phyloP scores from a whole-genome alignment of 306 rosid species.

The Lathyrus tuberosus region DNA sequence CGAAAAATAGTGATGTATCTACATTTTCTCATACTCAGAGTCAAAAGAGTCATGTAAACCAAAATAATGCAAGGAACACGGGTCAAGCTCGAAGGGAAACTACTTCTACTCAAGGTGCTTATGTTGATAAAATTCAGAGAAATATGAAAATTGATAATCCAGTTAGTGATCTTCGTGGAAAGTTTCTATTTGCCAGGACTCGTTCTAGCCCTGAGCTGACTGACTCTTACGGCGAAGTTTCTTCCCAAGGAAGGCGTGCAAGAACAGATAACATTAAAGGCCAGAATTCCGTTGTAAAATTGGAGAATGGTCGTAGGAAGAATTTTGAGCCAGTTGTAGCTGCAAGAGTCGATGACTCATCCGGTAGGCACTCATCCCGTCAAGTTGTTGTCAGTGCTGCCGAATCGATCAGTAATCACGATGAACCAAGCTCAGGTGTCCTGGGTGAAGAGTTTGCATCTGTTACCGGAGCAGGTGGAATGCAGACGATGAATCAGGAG shows the following conservation, averaged over 20 bases:
- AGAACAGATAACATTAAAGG: constrained; percentile 61
- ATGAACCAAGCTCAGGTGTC: constrained; percentile 54
- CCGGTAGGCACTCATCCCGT: constrained; percentile 52
- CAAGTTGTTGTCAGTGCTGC: constrained; percentile 52
- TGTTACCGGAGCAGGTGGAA: constrained; percentile 53
- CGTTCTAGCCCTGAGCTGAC: constrained; percentile 97
- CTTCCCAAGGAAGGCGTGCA: constrained; percentile 64
- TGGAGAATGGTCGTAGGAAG: constrained; percentile 67
- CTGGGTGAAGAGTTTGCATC: constrained; percentile 67
- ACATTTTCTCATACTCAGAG: constrained; percentile 51
- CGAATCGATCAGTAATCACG: constrained; percentile 63
- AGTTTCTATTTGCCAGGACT: constrained; percentile 87
- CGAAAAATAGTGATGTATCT: constrained; percentile 52
- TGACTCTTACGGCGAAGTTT: constrained; percentile 71
- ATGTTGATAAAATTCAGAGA: constrained; percentile 60
- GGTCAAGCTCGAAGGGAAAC: constrained; percentile 61
- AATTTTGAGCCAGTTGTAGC: constrained; percentile 56
- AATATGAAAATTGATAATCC: constrained; percentile 51
- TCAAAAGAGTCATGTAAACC: constrained; percentile 60
- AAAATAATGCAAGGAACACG: constrained; percentile 51
- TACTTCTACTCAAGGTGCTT: constrained; percentile 49
- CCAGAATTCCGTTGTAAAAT: constrained; percentile 50
- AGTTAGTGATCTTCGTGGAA: constrained; percentile 64
- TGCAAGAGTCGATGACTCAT: constrained; percentile 61
- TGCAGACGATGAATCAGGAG: constrained; percentile 82